Evolutionary conservation across 495 filamentous ascomycete genomes (phyloP), one percentile per base, ranked within the genome.

Genomic region (Melanomma pulvis-pyrius): DNA sequence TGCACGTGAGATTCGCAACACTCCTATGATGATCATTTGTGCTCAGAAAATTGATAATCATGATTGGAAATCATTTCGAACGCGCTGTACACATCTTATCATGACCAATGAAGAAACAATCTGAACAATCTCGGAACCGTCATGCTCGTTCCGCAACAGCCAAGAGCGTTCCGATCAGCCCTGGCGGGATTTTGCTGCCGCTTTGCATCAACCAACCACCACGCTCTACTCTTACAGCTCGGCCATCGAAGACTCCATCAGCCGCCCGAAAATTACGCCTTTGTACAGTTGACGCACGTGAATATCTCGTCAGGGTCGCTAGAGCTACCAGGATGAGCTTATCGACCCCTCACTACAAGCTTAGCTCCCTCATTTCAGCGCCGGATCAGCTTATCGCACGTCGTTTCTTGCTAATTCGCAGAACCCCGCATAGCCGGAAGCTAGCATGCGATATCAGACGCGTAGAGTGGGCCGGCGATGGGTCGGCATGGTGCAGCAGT

Each of bases 401-500:
- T 8, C 48, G 48, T 24, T 24, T 25, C 24, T 17, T 25, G 22
- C 48, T 19, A 51, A 17, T 8, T 9, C 48, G 11, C 48, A 51
- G 7, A 19, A 49, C 39, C 57, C 57, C 57, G 39, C 39, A 26
- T 22, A 2, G 39, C 30, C 57, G 57, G 41, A 60, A 60, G 57
- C 39, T 21, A 9, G 57, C 29, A 49, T 24, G 41, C 57, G 57
- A 58, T 22, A 15, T 19, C 44, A 25, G 12, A 22, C 21, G 29
- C 39, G 11, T 1, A 22, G 25, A 58, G 28, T 26, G 13, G 12
- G 41, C 25, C 57, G 57, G 57, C 39, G 7, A 25, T 24, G 57
- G 25, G 25, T 60, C 57, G 57, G 57, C 57, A 34, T 26, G 39
- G 28, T 60, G 57, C 57, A 60, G 57, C 19, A 11, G 11, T 48